Conservation (phyloP, 177 flowering plant species). For the Viscum album region DNA sequence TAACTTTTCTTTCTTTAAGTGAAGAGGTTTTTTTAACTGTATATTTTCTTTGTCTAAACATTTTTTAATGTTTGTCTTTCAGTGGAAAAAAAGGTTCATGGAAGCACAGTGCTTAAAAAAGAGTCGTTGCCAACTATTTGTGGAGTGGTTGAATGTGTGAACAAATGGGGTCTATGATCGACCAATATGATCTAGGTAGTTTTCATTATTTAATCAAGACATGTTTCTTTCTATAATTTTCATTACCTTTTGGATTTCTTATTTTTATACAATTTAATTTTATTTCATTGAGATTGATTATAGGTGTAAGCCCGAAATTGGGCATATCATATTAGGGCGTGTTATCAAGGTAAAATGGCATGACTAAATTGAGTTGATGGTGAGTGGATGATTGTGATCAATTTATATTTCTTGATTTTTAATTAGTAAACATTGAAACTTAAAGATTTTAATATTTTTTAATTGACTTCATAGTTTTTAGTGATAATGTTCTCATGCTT, state of each 20-base stretch:
- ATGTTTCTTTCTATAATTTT: background rate
- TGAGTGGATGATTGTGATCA: too few relatives aligned
- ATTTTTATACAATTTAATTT: background rate
- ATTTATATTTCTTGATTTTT: too few relatives aligned
- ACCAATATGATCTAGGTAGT: constrained; percentile 60
- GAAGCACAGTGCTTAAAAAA: constrained; percentile 63
- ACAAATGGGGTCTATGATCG: constrained; percentile 79
- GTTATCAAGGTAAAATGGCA: constrained; percentile 74
- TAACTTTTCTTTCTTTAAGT: too few relatives aligned
- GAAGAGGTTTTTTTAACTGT: too few relatives aligned
- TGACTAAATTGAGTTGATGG: too few relatives aligned
- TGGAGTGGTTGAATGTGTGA: constrained; percentile 90
- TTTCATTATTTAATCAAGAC: too few relatives aligned
- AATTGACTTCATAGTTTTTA: too few relatives aligned
- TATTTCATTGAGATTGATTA: constrained; percentile 3
- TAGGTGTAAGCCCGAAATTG: constrained; percentile 92
- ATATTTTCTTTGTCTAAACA: too few relatives aligned
- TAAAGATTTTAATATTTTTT: too few relatives aligned
- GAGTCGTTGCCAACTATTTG: constrained; percentile 75
- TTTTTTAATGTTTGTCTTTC: too few relatives aligned
- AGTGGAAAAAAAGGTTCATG: constrained; percentile 69
- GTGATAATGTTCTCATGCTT: too few relatives aligned
- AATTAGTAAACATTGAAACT: too few relatives aligned
- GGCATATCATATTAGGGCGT: constrained; percentile 87
- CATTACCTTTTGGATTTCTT: background rate